Evolutionary conservation across 2,329 filamentous ascomycete species (phyloP).

Genomic region (Colletotrichum lini): DNA sequence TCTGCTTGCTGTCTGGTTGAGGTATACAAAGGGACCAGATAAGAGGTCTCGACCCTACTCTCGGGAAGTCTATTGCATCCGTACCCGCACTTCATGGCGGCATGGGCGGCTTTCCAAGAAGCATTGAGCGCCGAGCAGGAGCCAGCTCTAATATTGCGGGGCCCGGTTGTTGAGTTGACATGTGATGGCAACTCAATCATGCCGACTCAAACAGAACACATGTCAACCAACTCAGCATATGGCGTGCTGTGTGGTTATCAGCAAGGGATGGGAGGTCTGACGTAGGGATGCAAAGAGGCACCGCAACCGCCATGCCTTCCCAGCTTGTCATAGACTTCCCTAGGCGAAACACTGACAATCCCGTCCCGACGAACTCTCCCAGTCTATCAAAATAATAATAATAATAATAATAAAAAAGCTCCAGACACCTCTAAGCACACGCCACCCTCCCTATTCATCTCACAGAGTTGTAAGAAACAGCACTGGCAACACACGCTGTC

Average conservation of each 20-base stretch:
- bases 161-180: conserved; percentile 16
- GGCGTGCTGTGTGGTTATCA: background rate
- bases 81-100: conserved; percentile 15
- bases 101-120: conserved; percentile 7
- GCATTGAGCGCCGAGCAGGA: conserved; percentile 8
- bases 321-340: conserved; percentile 33
- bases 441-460: background rate
- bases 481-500: background rate
- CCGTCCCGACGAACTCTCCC: conserved; percentile 33
- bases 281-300: conserved; percentile 24
- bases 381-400: background rate
- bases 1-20: background rate
- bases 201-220: too few species aligned
- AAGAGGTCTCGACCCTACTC: background rate
- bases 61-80: conserved; percentile 12
- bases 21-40: background rate
- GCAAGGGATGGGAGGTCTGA: background rate
- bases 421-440: background rate
- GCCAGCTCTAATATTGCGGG: conserved; percentile 24
- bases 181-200: conserved; percentile 18
- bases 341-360: conserved; percentile 37
- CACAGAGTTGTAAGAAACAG: background rate
- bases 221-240: too few species aligned
- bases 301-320: conserved; percentile 10
- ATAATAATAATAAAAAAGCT: background rate